Evolutionary conservation across 495 filamentous ascomycete genomes (phyloP), one percentile per base, ranked within the genome.

Genomic region (Bombardia bombarda): DNA sequence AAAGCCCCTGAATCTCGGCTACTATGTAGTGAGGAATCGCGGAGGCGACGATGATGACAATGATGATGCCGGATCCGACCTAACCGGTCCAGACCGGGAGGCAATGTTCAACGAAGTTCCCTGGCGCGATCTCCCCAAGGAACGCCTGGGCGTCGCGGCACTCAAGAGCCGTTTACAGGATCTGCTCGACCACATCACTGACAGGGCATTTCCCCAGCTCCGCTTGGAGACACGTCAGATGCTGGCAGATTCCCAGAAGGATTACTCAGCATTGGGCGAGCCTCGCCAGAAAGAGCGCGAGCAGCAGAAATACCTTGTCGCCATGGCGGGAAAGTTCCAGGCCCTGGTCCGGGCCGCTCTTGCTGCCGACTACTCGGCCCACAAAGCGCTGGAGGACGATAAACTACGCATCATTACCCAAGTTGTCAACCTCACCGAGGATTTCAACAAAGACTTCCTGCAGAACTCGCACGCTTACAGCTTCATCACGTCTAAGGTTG

Each of bases 11-110:
- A 62, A 57, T 7, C 70, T 81, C 7, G 80, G 81, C 0, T 84
- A 73, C 57, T 69, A 63, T 32, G 30, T 80, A 7, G 69, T 85
- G 1, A 63, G 69, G 2, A 84, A 82, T 53, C 66, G 66, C 13
- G 69, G 74, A 3, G 62, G 69, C 20, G 42, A 63, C n/a, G 53
- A 69, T 16, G 18, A 9, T 7, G 38, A 26, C 9, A 28, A 45
- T 14, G 61, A 32, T n/a, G 50, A 42, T 31, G 30, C 40, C 24
- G 47, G 41, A 14, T 32, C 14, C 3, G 50, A 54, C 4, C 58
- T 58, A 12, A 14, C 39, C 7, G n/a, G n/a, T n/a, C n/a, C n/a
- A n/a, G 25, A 14, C 16, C 36, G 47, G 3, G 68, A 72, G 42
- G 37, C 41, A 0, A 44, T 52, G 25, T 60, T 70, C 26, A 58